Evolutionary conservation across 345 rosid genomes (phyloP).

Genomic region (Adansonia digitata): DNA sequence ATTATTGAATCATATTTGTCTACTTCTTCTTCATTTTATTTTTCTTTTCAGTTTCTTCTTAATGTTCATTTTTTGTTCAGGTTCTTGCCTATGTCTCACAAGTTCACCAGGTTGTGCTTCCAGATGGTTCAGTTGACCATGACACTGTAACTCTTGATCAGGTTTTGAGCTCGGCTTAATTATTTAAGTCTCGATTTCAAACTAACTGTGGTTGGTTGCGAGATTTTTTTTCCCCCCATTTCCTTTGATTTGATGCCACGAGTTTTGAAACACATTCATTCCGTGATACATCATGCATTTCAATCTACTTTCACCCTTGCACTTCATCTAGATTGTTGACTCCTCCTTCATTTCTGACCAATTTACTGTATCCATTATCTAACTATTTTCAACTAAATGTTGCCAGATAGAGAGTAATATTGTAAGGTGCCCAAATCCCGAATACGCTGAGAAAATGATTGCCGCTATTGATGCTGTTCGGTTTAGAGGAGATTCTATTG

Average conservation of each 20-base stretch:
- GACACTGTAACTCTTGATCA: constrained; percentile 64
- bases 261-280: not conserved
- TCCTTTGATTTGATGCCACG: not conserved
- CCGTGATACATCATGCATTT: not conserved
- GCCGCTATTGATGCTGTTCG: constrained; percentile 85
- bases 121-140: constrained; percentile 62
- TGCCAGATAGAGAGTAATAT: constrained; percentile 88
- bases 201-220: not conserved
- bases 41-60: not conserved
- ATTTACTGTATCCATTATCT: constrained; percentile 1
- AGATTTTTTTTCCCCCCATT: no score
- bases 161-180: constrained; percentile 35
- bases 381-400: constrained; percentile 4
- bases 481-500: constrained; percentile 80
- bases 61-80: constrained; percentile 32
- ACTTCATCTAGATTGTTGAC: not conserved
- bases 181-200: no score
- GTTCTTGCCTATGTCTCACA: constrained; percentile 91
- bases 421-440: constrained; percentile 92
- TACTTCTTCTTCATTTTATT: no score
- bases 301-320: not conserved
- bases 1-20: no score
- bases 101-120: constrained; percentile 75
- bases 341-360: not conserved
- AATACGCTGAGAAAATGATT: constrained; percentile 93